Conservation (phyloP, 257 asterid species). For the Salvia miltiorrhiza region DNA sequence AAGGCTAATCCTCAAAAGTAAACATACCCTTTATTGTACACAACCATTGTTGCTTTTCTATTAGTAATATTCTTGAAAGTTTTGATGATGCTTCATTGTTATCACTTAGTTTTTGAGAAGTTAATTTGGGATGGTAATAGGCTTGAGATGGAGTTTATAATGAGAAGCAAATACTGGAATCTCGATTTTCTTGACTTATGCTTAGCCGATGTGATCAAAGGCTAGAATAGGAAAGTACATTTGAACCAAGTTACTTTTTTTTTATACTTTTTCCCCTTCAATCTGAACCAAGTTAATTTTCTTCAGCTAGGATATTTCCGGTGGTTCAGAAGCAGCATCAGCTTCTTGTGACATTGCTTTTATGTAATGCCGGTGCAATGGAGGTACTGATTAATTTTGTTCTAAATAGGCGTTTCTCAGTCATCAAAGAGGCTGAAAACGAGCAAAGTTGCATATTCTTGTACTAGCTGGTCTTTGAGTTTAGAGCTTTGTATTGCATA, state of each 20-base stretch:
- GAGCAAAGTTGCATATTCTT: slow-evolving; percentile 2
- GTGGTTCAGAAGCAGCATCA: slow-evolving; percentile 98
- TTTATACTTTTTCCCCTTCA: background rate
- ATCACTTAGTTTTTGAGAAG: background rate
- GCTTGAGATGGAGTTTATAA: background rate
- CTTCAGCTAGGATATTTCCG: slow-evolving; percentile 79
- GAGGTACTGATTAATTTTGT: slow-evolving; percentile 51
- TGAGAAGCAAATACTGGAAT: background rate
- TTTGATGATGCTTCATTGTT: background rate
- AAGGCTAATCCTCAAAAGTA: no score
- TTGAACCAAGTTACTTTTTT: background rate
- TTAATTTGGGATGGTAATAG: background rate
- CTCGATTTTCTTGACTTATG: background rate
- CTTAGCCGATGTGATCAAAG: background rate
- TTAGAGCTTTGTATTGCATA: background rate
- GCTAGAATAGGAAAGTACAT: background rate
- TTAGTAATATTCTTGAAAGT: background rate
- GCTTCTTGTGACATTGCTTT: slow-evolving; percentile 92
- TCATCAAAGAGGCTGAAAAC: background rate
- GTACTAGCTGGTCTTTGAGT: background rate
- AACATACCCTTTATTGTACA: background rate
- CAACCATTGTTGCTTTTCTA: background rate
- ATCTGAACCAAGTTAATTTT: slow-evolving; percentile 20
- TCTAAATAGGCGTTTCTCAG: background rate
- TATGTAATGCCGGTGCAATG: slow-evolving; percentile 92